Evolutionary conservation across 2,329 filamentous ascomycete species (phyloP).

Genomic region (Coniochaeta pulveracea): DNA sequence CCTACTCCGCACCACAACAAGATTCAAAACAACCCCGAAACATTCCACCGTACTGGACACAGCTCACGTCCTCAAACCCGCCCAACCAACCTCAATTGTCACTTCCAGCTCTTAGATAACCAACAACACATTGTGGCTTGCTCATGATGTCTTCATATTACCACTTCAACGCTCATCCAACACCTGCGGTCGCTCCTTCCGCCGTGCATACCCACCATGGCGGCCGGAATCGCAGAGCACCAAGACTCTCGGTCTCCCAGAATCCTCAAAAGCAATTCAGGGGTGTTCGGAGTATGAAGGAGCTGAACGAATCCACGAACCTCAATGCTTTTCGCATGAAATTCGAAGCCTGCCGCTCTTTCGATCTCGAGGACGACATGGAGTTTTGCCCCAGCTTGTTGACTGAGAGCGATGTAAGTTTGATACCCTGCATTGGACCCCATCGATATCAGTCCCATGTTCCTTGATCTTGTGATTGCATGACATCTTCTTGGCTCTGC

Average conservation of each 20-base stretch:
- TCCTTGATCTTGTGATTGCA: slow-evolving; percentile 6
- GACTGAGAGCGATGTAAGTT: slow-evolving; percentile 84
- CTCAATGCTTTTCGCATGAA: slow-evolving; percentile 71
- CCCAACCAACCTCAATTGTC: slow-evolving; percentile 5
- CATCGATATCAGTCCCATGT: not conserved
- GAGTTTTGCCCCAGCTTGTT: slow-evolving; percentile 89
- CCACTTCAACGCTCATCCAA: slow-evolving; percentile 46
- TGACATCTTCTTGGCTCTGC: no score
- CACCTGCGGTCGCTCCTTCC: slow-evolving; percentile 39
- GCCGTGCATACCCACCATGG: slow-evolving; percentile 68
- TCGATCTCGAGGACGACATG: slow-evolving; percentile 91
- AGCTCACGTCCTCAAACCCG: no score
- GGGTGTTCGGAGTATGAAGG: slow-evolving; percentile 75
- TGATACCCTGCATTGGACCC: not conserved
- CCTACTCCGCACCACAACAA: slow-evolving; percentile 1
- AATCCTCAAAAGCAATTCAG: slow-evolving; percentile 81
- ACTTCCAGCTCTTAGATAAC: slow-evolving; percentile 5
- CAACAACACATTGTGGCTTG: slow-evolving; percentile 4
- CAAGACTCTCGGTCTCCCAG: slow-evolving; percentile 68
- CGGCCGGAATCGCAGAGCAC: slow-evolving; percentile 74
- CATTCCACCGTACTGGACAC: slow-evolving; percentile 1
- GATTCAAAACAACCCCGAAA: slow-evolving; percentile 6
- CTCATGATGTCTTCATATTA: slow-evolving; percentile 51
- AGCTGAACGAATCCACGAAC: slow-evolving; percentile 61
- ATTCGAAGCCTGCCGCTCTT: slow-evolving; percentile 85